These are phyloP conservation scores for Earliella scabrosa DNA, from an alignment of 1,284 basidiomycete genomes.

Conservation along the genomic window DNA sequence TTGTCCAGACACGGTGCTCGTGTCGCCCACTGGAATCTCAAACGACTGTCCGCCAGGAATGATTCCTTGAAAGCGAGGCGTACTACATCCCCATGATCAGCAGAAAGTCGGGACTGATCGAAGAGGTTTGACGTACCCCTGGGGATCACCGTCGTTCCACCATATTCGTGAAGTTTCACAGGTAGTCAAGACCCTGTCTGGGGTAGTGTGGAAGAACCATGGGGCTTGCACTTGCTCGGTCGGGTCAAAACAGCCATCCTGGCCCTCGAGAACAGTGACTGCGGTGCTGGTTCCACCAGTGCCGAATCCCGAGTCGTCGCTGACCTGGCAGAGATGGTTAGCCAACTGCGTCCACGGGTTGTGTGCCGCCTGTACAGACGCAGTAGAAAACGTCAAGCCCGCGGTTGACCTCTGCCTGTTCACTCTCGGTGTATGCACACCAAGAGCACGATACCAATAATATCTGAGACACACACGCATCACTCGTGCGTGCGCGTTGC, in stretches of 20 bases:
- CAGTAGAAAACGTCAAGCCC: too few species aligned
- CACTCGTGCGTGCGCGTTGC: too few species aligned
- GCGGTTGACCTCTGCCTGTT: too few species aligned
- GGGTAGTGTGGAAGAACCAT: slow-evolving; percentile 66
- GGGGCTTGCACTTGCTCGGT: slow-evolving; percentile 49
- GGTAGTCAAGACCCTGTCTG: slow-evolving; percentile 63
- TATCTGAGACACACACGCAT: too few species aligned
- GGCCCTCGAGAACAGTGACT: slow-evolving; percentile 54
- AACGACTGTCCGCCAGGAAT: slow-evolving; percentile 83
- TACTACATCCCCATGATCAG: slow-evolving; percentile 39
- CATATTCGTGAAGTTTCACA: slow-evolving; percentile 63
- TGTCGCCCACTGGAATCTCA: slow-evolving; percentile 50
- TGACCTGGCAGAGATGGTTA: slow-evolving; percentile 52
- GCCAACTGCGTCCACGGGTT: not conserved
- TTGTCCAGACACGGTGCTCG: slow-evolving; percentile 45
- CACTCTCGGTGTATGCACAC: too few species aligned
- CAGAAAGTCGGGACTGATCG: not conserved
- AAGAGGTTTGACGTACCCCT: slow-evolving; percentile 51
- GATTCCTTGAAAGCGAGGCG: slow-evolving; percentile 65
- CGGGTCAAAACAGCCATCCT: slow-evolving; percentile 64
- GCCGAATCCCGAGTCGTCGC: slow-evolving; percentile 71
- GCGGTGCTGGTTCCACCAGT: slow-evolving; percentile 75
- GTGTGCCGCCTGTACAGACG: too few species aligned
- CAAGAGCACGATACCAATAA: too few species aligned
- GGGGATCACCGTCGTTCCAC: slow-evolving; percentile 55